Conservation (phyloP, 108 stramenopile genomes). For the Stephanodiscus minutulus region DNA sequence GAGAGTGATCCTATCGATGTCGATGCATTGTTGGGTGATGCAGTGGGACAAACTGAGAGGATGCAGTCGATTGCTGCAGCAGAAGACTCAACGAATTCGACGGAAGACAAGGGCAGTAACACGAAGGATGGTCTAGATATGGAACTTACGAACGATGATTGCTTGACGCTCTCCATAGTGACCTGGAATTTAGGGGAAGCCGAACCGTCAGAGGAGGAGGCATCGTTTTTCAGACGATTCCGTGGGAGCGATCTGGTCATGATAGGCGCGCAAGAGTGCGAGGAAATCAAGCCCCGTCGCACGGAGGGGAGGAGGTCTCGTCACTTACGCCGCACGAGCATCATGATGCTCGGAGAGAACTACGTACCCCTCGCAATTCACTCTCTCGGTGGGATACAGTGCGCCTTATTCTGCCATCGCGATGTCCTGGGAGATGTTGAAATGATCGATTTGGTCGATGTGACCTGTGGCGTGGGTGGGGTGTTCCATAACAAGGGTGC, state of each 20-base stretch:
- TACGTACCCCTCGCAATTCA: constrained; percentile 88
- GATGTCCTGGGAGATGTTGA: constrained; percentile 75
- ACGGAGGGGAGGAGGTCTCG: constrained; percentile 80
- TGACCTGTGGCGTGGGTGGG: constrained; percentile 90
- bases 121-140: background rate
- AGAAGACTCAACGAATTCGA: constrained; percentile 1
- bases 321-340: constrained; percentile 75
- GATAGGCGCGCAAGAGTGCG: constrained; percentile 87
- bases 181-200: constrained; percentile 90
- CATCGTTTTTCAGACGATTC: constrained; percentile 72
- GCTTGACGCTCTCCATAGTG: constrained; percentile 71
- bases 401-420: constrained; percentile 76
- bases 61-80: background rate
- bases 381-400: constrained; percentile 87
- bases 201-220: constrained; percentile 78
- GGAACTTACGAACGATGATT: constrained; percentile 52
- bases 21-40: too few relatives aligned
- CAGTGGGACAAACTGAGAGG: too few relatives aligned
- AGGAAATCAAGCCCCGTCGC: constrained; percentile 89
- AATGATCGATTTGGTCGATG: constrained; percentile 74
- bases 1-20: background rate
- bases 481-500: constrained; percentile 93
- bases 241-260: constrained; percentile 82
- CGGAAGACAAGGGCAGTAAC: background rate
- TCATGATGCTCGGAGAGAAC: constrained; percentile 74